Base-by-base conservation (phyloP, 2,329 filamentous ascomycete genomes). In the Trichoderma koningii region DNA sequence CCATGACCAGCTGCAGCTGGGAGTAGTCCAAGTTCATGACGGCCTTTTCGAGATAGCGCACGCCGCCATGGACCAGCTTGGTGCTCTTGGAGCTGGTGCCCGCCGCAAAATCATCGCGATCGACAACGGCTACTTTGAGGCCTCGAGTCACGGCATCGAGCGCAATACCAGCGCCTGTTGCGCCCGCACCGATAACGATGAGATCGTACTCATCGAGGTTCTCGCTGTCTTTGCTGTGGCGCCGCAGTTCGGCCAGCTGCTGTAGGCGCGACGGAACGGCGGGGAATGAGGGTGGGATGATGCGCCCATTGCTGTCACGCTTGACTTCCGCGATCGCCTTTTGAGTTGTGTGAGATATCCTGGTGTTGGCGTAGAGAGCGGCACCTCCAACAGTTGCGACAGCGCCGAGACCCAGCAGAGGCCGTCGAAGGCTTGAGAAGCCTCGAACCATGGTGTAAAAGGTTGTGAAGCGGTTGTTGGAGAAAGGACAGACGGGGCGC, bases 51-150 rank as follows among this genome's bases (percentile, higher is more conserved):
- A 95, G 82, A 75, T 94, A 95, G 69, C 91, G 86, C 66, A 95
- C 91, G 73, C 91, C 91, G 70, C 91, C 91, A 77, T 95, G 91
- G 19, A 95, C 91, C 61, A 95, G 83, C 78, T 95, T 95, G 55
- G 91, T 95, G 79, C 89, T 93, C 81, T 94, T 94, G 76, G 89
- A 92, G 80, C 89, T 93, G 47, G 91, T 94, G 34, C 91, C 91
- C 68, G 88, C 85, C 71, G 88, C 89, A 75, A 94, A 95, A 77
- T 95, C 91, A 75, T 94, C 91, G 67, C 90, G 84, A 79, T 95
- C 91, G 17, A 95, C 89, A 57, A 93, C 79, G 14, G 91, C 91
- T 66, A 95, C 91, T 77, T 88, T 91, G 71, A 94, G 79, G 2
- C 91, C 91, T 70, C 91, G 85, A 2, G 91, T 93, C 23, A 87